Evolutionary conservation across 2,329 filamentous ascomycete genomes (phyloP).

Genomic region (Bipolaris gigantea): DNA sequence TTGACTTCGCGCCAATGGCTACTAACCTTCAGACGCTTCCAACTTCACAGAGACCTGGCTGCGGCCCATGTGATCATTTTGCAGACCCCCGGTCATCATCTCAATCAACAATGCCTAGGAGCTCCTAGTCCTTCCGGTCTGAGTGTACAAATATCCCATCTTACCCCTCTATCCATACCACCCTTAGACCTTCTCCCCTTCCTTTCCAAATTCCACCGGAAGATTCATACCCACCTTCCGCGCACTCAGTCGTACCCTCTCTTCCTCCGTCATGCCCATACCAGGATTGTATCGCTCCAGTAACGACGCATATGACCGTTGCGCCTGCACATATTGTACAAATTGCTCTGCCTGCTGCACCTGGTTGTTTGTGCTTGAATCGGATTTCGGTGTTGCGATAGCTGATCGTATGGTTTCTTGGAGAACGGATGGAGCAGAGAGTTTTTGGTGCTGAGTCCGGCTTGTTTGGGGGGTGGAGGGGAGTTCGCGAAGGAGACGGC

Average conservation of each 20-base stretch:
- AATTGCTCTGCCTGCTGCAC: slow-evolving; percentile 72
- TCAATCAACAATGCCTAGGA: background rate
- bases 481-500: slow-evolving; percentile 84
- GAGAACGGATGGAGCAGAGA: slow-evolving; percentile 64
- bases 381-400: slow-evolving; percentile 50
- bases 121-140: too few relatives aligned
- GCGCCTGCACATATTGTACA: slow-evolving; percentile 78
- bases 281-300: slow-evolving; percentile 93
- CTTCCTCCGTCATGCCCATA: slow-evolving; percentile 81
- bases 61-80: background rate
- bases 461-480: slow-evolving; percentile 63
- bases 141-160: background rate
- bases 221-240: slow-evolving; percentile 88
- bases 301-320: slow-evolving; percentile 77
- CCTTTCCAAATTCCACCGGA: slow-evolving; percentile 61
- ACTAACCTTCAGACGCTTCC: background rate
- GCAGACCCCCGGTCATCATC: background rate
- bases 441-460: slow-evolving; percentile 42
- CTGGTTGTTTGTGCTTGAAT: slow-evolving; percentile 18
- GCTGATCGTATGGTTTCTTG: slow-evolving; percentile 69
- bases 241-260: slow-evolving; percentile 80
- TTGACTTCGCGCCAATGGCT: background rate
- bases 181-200: slow-evolving; percentile 11
- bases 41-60: background rate
- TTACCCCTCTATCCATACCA: background rate